Evolutionary conservation across 106 monocot species (phyloP).

Genomic region (Ottelia alismoides): DNA sequence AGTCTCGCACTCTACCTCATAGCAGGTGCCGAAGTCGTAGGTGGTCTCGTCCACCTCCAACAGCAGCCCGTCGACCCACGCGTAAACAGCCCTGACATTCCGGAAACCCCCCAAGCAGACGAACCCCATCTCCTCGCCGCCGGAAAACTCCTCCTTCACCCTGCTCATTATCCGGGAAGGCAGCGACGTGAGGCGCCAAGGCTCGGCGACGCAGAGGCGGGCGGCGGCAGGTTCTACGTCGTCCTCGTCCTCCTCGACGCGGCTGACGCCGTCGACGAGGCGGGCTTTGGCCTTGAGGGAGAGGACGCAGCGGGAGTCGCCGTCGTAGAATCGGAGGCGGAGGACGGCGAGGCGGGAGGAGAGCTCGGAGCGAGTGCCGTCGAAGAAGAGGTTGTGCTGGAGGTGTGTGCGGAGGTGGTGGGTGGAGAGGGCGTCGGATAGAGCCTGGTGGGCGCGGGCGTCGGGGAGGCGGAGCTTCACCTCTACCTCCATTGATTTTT

Average conservation of each 20-base stretch:
- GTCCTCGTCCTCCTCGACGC: constrained; percentile 95
- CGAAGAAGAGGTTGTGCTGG: constrained; percentile 94
- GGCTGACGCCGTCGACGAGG: constrained; percentile 64
- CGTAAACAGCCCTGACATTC: constrained; percentile 83
- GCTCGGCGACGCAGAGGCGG: constrained; percentile 42
- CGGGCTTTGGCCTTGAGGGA: constrained; percentile 73
- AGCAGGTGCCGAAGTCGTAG: constrained; percentile 77
- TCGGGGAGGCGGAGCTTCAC: constrained; percentile 88
- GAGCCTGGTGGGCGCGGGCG: constrained; percentile 63
- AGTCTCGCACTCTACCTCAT: constrained; percentile 94
- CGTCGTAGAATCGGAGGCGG: constrained; percentile 79
- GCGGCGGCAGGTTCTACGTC: constrained; percentile 53
- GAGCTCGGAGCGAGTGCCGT: constrained; percentile 48
- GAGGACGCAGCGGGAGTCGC: constrained; percentile 63
- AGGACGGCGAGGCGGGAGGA: constrained; percentile 43
- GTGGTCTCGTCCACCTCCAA: constrained; percentile 92
- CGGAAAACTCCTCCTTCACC: constrained; percentile 31
- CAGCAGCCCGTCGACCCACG: constrained; percentile 56
- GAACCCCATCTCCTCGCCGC: constrained; percentile 16
- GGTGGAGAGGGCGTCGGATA: constrained; percentile 52
- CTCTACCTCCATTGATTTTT: constrained; percentile 69
- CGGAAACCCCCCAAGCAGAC: constrained; percentile 79
- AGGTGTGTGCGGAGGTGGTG: constrained; percentile 64
- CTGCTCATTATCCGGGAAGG: constrained; percentile 39
- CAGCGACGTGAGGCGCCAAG: constrained; percentile 26